These are phyloP conservation scores for Tolypocladium endophyticum DNA, from an alignment of 2,329 filamentous ascomycete genomes.

Conservation along the genomic window DNA sequence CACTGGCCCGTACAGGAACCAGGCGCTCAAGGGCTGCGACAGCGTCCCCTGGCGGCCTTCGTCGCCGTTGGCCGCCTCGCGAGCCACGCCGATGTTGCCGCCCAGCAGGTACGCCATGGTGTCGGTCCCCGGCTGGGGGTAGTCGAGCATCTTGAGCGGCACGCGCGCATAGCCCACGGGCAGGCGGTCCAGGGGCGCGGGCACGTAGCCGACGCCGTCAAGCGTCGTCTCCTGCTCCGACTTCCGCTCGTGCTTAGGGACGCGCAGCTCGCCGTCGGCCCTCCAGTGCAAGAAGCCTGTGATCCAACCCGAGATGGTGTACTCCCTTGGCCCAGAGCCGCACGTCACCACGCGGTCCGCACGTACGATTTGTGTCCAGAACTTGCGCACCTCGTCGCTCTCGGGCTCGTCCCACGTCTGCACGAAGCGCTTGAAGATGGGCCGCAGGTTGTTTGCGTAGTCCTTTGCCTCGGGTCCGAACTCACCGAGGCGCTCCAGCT, in stretches of 20 bases:
- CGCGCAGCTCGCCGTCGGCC: slow-evolving; percentile 17
- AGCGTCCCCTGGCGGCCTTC: slow-evolving; percentile 10
- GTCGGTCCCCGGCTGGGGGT: slow-evolving; percentile 4
- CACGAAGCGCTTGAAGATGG: slow-evolving; percentile 35
- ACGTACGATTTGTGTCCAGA: slow-evolving; percentile 33
- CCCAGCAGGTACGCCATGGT: slow-evolving; percentile 23
- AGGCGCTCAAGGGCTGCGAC: slow-evolving; percentile 24
- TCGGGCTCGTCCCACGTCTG: slow-evolving; percentile 28
- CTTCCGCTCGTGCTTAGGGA: slow-evolving; percentile 6
- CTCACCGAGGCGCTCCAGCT: slow-evolving; percentile 29
- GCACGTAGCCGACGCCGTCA: slow-evolving; percentile 19
- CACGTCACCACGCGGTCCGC: slow-evolving; percentile 19
- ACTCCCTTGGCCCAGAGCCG: slow-evolving; percentile 20
- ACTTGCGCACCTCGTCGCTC: slow-evolving; percentile 19
- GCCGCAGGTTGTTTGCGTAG: slow-evolving; percentile 28
- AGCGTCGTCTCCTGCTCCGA: slow-evolving; percentile 9
- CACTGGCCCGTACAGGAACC: slow-evolving; percentile 29
- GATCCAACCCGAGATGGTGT: slow-evolving; percentile 35
- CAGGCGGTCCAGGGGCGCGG: slow-evolving; percentile 15
- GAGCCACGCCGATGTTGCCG: slow-evolving; percentile 24
- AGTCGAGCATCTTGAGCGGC: slow-evolving; percentile 26
- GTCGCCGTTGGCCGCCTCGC: slow-evolving; percentile 8
- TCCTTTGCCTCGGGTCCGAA: slow-evolving; percentile 31
- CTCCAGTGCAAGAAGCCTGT: slow-evolving; percentile 36
- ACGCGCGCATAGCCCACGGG: slow-evolving; percentile 28